Conservation (phyloP, 2,329 filamentous ascomycete genomes). For the Trichoderma breve region DNA sequence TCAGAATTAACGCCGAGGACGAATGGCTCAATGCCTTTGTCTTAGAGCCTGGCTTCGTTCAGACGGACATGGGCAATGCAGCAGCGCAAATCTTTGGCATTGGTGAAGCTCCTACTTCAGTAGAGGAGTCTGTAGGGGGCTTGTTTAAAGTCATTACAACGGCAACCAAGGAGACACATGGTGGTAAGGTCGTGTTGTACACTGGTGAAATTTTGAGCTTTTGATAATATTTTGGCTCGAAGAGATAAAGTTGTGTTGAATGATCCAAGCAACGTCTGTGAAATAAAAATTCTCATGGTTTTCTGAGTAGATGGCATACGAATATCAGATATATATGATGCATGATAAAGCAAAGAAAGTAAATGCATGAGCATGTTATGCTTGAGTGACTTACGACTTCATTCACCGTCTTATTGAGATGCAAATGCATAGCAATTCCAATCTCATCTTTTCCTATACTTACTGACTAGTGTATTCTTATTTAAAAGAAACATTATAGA, state of each 20-base stretch:
- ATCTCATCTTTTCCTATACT: background rate
- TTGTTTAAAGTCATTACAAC: slow-evolving; percentile 38
- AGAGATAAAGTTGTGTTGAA: background rate
- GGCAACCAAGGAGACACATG: slow-evolving; percentile 24
- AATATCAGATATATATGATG: background rate
- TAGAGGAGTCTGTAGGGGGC: slow-evolving; percentile 34
- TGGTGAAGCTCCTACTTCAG: slow-evolving; percentile 25
- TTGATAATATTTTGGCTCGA: background rate
- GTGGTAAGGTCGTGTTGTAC: background rate
- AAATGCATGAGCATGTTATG: background rate
- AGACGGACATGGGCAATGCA: slow-evolving; percentile 32
- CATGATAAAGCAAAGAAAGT: background rate
- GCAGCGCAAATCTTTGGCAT: slow-evolving; percentile 34
- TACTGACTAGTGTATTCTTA: background rate
- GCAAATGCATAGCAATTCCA: background rate
- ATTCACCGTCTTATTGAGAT: background rate
- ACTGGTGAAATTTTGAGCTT: background rate
- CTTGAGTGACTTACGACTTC: background rate
- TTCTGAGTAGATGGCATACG: background rate
- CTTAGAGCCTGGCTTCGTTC: slow-evolving; percentile 40
- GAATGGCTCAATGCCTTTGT: slow-evolving; percentile 30
- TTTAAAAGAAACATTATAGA: background rate
- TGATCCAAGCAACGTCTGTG: background rate
- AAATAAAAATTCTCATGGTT: background rate
- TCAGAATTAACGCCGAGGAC: background rate